These are phyloP conservation scores for Aspergillus biplanus DNA, from an alignment of 495 filamentous ascomycete species.

Conservation along the genomic window DNA sequence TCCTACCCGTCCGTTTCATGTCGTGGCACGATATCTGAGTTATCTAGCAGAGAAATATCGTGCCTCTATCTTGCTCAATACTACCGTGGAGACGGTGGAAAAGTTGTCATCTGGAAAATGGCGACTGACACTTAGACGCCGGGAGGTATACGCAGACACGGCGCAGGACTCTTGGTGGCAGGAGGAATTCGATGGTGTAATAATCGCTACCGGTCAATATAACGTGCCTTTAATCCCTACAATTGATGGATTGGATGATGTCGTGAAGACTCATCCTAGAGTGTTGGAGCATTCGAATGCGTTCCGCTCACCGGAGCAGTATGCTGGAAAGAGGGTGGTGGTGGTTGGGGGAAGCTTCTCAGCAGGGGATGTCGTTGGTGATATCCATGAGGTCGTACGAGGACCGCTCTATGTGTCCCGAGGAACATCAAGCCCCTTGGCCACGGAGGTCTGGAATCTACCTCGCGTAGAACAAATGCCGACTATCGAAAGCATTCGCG, in stretches of 20 bases:
- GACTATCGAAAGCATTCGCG: conserved; percentile 22
- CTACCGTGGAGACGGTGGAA: conserved; percentile 34
- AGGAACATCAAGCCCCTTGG: conserved; percentile 23
- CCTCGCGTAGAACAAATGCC: conserved; percentile 28
- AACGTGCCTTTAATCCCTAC: conserved; percentile 65
- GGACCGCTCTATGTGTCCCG: conserved; percentile 29
- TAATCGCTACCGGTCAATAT: conserved; percentile 79
- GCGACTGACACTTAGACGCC: conserved; percentile 30
- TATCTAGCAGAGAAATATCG: conserved; percentile 28
- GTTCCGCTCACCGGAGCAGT: conserved; percentile 28
- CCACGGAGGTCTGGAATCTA: conserved; percentile 29
- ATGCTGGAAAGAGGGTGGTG: conserved; percentile 32
- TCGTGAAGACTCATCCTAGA: conserved; percentile 23
- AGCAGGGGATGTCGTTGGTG: conserved; percentile 33
- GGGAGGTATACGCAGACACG: conserved; percentile 16
- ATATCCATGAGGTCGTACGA: conserved; percentile 32
- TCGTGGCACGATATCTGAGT: conserved; percentile 30
- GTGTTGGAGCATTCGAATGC: conserved; percentile 34
- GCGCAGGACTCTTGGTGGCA: conserved; percentile 36
- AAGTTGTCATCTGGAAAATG: conserved; percentile 27
- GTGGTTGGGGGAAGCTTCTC: conserved; percentile 36
- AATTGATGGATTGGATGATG: conserved; percentile 35
- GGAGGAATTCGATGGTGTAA: conserved; percentile 64
- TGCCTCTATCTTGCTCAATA: conserved; percentile 31
- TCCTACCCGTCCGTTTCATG: conserved; percentile 32